phyloP scores from a whole-genome alignment of 108 stramenopile genomes.

The Chaetoceros muelleri region DNA sequence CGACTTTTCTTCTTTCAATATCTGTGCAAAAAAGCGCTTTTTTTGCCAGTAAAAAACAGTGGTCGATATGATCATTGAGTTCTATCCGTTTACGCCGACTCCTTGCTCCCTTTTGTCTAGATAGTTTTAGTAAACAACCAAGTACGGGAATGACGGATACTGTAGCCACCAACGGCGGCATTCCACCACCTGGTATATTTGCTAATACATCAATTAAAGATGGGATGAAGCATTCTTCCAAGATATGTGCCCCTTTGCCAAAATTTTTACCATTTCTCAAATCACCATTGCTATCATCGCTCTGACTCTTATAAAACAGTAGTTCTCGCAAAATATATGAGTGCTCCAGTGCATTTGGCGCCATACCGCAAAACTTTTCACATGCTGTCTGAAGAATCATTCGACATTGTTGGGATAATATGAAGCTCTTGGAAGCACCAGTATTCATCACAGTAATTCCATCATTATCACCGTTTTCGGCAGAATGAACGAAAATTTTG shows the following conservation, averaged over 20 bases:
- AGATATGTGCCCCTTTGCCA: slow-evolving; percentile 6
- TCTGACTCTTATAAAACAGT: slow-evolving; percentile 13
- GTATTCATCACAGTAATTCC: slow-evolving; percentile 7
- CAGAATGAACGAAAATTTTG: slow-evolving; percentile 29
- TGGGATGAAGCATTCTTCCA: slow-evolving; percentile 16
- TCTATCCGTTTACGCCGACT: slow-evolving; percentile 24
- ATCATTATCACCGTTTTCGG: slow-evolving; percentile 8
- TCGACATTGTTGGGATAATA: slow-evolving; percentile 18
- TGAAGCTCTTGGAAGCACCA: slow-evolving; percentile 1
- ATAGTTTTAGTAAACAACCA: slow-evolving; percentile 12
- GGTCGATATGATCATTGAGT: slow-evolving; percentile 28
- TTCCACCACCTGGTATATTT: slow-evolving; percentile 28
- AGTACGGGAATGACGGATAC: slow-evolving; percentile 20
- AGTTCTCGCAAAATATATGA: slow-evolving; percentile 21
- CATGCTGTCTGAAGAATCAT: slow-evolving; percentile 18
- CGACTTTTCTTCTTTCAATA: slow-evolving; percentile 22
- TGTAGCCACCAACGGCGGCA: slow-evolving; percentile 22
- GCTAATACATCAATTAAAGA: slow-evolving; percentile 21
- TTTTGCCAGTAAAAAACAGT: slow-evolving; percentile 32
- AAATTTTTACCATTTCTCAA: background rate
- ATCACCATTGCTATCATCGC: background rate
- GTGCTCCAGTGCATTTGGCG: slow-evolving; percentile 34
- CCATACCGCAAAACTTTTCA: slow-evolving; percentile 29
- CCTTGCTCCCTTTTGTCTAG: slow-evolving; percentile 12
- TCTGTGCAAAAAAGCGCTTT: slow-evolving; percentile 31